phyloP scores from a whole-genome alignment of 441 rosid genomes.

The Pelargonium fulgidum region DNA sequence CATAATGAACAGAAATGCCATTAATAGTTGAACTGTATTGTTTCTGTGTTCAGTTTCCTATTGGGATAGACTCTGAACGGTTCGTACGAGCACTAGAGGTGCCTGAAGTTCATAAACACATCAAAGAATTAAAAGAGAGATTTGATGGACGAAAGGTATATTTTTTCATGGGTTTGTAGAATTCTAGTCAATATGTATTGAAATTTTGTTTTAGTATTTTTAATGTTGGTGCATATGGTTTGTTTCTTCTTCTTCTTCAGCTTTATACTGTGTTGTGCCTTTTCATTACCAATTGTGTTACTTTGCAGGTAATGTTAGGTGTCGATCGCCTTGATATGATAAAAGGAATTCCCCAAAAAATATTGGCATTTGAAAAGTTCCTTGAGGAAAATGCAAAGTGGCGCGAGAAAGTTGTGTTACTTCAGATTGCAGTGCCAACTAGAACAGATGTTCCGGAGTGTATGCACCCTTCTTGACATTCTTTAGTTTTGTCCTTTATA shows the following conservation, averaged over 20 bases:
- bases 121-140: conserved; percentile 77
- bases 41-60: conserved; percentile 63
- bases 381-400: conserved; percentile 87
- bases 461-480: conserved; percentile 35
- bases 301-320: conserved; percentile 86
- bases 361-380: conserved; percentile 96
- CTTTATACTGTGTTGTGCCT: background rate
- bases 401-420: conserved; percentile 95
- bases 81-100: conserved; percentile 72
- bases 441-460: conserved; percentile 99
- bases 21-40: no score
- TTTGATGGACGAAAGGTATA: conserved; percentile 64
- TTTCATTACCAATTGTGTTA: conserved; percentile 10
- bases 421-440: conserved; percentile 99
- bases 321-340: conserved; percentile 99
- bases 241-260: background rate
- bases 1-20: conserved; percentile 11
- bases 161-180: background rate
- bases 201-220: background rate
- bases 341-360: conserved; percentile 98
- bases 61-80: conserved; percentile 89
- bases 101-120: conserved; percentile 57
- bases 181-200: background rate
- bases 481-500: conserved; percentile 16
- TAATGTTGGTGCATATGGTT: background rate